Conservation (phyloP, 2,329 filamentous ascomycete species). For the Claviceps pusilla region DNA sequence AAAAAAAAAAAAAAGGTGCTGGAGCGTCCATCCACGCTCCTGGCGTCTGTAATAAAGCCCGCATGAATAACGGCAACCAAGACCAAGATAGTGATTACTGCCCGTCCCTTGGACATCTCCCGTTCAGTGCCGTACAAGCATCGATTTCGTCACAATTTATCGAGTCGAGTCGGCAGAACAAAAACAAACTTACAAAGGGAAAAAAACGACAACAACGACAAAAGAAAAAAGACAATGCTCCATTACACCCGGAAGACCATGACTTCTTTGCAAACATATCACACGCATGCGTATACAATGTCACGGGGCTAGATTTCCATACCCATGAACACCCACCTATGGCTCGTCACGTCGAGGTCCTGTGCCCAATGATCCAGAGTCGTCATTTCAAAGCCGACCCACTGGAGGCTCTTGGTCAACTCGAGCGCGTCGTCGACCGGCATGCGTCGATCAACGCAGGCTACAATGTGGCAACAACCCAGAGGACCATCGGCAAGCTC, state of each 20-base stretch:
- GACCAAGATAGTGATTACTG: neutral
- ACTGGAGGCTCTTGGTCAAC: conserved; percentile 70
- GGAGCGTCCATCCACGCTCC: neutral
- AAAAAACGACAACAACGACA: neutral
- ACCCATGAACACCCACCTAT: conserved; percentile 71
- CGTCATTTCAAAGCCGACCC: conserved; percentile 79
- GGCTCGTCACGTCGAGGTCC: conserved; percentile 51
- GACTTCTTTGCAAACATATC: neutral
- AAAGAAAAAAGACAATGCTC: neutral
- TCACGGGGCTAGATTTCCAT: conserved; percentile 56
- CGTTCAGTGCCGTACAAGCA: neutral
- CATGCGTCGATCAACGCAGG: conserved; percentile 63
- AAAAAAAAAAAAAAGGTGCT: neutral
- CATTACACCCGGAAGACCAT: neutral
- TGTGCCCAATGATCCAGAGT: conserved; percentile 64
- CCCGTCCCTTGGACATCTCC: neutral
- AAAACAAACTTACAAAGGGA: neutral
- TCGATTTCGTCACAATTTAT: neutral
- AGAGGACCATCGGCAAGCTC: conserved; percentile 70
- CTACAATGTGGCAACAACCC: conserved; percentile 60
- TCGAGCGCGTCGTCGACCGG: conserved; percentile 46
- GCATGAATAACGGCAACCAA: neutral
- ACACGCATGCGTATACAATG: neutral
- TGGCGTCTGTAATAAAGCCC: neutral
- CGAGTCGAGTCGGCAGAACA: neutral